phyloP scores from a whole-genome alignment of 768 basidiomycete genomes.

The Amanita brunnescens region DNA sequence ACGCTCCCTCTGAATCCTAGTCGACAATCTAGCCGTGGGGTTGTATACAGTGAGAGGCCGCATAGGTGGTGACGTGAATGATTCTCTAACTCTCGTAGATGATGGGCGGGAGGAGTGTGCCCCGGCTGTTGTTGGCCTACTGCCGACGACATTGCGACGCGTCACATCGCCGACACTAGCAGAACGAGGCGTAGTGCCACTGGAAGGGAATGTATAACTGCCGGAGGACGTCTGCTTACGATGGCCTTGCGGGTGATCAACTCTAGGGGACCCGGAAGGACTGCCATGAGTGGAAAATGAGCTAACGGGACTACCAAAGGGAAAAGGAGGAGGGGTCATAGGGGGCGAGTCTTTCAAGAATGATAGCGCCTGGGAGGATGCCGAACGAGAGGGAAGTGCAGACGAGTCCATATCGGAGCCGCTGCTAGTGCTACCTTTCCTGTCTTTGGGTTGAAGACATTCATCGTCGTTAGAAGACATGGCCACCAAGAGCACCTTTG shows the following conservation, averaged over 20 bases:
- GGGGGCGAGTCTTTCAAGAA: constrained; percentile 30
- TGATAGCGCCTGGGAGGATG: constrained; percentile 22
- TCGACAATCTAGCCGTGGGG: constrained; percentile 30
- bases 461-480: neutral
- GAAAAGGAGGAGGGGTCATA: constrained; percentile 30
- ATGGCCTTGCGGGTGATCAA: constrained; percentile 19
- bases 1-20: constrained; percentile 32
- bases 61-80: constrained; percentile 49
- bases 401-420: constrained; percentile 22
- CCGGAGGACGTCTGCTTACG: constrained; percentile 16
- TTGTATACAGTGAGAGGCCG: constrained; percentile 52
- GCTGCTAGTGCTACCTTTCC: constrained; percentile 12
- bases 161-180: constrained; percentile 37
- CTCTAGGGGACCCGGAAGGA: constrained; percentile 34
- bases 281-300: constrained; percentile 48
- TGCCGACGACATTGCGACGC: constrained; percentile 28
- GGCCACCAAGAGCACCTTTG: neutral
- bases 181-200: constrained; percentile 28
- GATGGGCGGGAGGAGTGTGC: constrained; percentile 20
- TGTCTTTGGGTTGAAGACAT: constrained; percentile 24
- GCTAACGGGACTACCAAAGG: constrained; percentile 27
- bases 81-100: constrained; percentile 38
- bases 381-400: constrained; percentile 24
- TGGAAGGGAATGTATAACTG: constrained; percentile 26
- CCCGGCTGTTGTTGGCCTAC: constrained; percentile 25